A percentile compares a stretch with the other conserved stretches of the same genome.
phyloP scores from a whole-genome alignment of 2,329 filamentous ascomycete genomes.

The Lasiodiplodia citricola region DNA sequence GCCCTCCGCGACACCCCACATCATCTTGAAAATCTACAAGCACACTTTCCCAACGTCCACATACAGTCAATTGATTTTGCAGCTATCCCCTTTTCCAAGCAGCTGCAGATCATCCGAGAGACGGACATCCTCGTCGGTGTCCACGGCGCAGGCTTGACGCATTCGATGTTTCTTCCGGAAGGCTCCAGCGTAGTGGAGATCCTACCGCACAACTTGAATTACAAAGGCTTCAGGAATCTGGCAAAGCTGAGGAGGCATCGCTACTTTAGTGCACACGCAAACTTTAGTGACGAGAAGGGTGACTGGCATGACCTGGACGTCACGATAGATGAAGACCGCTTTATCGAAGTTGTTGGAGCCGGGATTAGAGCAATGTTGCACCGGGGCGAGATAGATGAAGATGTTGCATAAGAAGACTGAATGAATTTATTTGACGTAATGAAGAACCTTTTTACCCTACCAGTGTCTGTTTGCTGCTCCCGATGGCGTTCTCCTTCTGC shows the following conservation, averaged over 20 bases:
- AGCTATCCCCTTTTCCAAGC: slow-evolving; percentile 44
- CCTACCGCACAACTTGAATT: slow-evolving; percentile 41
- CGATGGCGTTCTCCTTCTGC: too few relatives aligned
- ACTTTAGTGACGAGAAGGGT: background rate
- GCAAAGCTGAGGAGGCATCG: slow-evolving; percentile 44
- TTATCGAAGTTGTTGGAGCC: background rate
- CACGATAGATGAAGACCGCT: background rate
- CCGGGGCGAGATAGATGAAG: background rate
- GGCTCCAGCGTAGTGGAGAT: slow-evolving; percentile 51
- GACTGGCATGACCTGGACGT: background rate
- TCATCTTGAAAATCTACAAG: slow-evolving; percentile 36
- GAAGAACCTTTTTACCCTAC: too few relatives aligned
- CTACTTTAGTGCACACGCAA: slow-evolving; percentile 48
- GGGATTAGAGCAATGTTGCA: background rate
- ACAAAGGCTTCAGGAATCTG: slow-evolving; percentile 51
- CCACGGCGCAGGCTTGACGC: slow-evolving; percentile 53
- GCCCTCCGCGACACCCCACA: background rate
- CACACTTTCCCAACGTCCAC: slow-evolving; percentile 34
- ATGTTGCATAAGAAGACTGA: background rate
- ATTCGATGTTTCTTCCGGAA: slow-evolving; percentile 48
- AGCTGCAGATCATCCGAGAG: slow-evolving; percentile 42
- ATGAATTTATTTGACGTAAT: background rate
- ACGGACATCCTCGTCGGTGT: slow-evolving; percentile 53
- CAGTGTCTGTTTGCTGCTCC: too few relatives aligned
- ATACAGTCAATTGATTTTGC: slow-evolving; percentile 48